Percentiles rank a stretch among this genome's conserved stretches.
Evolutionary conservation across 164 flowering plant species (phyloP).

Genomic region (Euptelea pleiosperma): DNA sequence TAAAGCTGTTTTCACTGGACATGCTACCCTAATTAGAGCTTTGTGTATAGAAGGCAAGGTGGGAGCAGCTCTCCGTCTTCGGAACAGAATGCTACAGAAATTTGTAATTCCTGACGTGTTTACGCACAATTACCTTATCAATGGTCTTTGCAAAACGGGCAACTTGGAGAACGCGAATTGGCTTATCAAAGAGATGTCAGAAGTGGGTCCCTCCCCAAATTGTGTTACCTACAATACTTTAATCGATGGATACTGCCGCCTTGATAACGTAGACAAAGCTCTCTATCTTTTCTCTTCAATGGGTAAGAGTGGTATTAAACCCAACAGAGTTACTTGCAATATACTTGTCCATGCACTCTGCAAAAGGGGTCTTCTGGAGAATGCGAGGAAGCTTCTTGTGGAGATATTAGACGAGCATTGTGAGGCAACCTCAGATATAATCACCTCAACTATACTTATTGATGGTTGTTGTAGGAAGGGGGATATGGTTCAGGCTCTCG

Average conservation of each 20-base stretch:
- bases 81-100: slow-evolving; percentile 39
- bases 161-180: slow-evolving; percentile 50
- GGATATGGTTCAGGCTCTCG: slow-evolving; percentile 38
- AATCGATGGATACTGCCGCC: slow-evolving; percentile 56
- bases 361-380: slow-evolving; percentile 48
- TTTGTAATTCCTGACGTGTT: slow-evolving; percentile 44
- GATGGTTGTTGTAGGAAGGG: slow-evolving; percentile 54
- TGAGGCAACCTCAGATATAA: slow-evolving; percentile 34
- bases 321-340: slow-evolving; percentile 62
- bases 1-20: slow-evolving; percentile 14
- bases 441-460: slow-evolving; percentile 70
- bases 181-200: slow-evolving; percentile 53
- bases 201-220: slow-evolving; percentile 57
- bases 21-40: slow-evolving; percentile 32
- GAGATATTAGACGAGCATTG: slow-evolving; percentile 39
- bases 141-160: slow-evolving; percentile 59
- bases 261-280: slow-evolving; percentile 57
- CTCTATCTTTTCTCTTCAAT: slow-evolving; percentile 44
- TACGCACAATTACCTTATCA: slow-evolving; percentile 61
- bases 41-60: slow-evolving; percentile 58
- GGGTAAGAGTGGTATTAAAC: slow-evolving; percentile 41
- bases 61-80: slow-evolving; percentile 51
- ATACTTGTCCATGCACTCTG: slow-evolving; percentile 67
- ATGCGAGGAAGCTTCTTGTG: slow-evolving; percentile 48
- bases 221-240: slow-evolving; percentile 60